phyloP scores from a whole-genome alignment of 306 rosid genomes.

The Lathyrus oleraceus region DNA sequence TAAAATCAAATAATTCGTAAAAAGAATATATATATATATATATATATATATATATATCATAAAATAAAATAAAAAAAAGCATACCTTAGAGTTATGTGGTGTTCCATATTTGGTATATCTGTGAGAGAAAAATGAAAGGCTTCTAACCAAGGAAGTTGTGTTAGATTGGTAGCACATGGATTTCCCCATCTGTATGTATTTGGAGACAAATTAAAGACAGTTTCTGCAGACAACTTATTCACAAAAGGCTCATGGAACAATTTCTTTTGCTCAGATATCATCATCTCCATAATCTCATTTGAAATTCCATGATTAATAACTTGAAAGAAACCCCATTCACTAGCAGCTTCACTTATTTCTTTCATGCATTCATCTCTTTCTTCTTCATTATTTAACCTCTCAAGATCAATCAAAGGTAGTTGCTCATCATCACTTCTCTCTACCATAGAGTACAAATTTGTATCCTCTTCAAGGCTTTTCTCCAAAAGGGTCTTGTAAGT shows the following conservation, averaged over 20 bases:
- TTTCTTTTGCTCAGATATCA: slow-evolving; percentile 55
- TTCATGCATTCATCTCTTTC: slow-evolving; percentile 53
- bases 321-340: slow-evolving; percentile 73
- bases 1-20: no score
- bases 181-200: slow-evolving; percentile 76
- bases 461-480: not conserved
- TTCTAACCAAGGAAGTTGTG: slow-evolving; percentile 78
- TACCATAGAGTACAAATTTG: slow-evolving; percentile 21
- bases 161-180: slow-evolving; percentile 50
- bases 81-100: slow-evolving; percentile 52
- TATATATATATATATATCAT: no score
- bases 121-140: slow-evolving; percentile 64
- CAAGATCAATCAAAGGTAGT: slow-evolving; percentile 61
- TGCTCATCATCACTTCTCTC: slow-evolving; percentile 36
- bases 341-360: slow-evolving; percentile 61
- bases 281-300: slow-evolving; percentile 39
- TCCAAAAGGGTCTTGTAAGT: slow-evolving; percentile 48
- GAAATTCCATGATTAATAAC: slow-evolving; percentile 71
- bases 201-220: slow-evolving; percentile 37
- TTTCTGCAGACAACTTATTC: slow-evolving; percentile 36
- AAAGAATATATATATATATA: no score
- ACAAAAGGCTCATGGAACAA: slow-evolving; percentile 57
- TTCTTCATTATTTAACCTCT: slow-evolving; percentile 24
- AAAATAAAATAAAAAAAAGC: not conserved
- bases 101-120: slow-evolving; percentile 49